These are phyloP conservation scores for Nothomitra cinnamomea DNA, from an alignment of 2,329 filamentous ascomycete genomes.

Conservation along the genomic window DNA sequence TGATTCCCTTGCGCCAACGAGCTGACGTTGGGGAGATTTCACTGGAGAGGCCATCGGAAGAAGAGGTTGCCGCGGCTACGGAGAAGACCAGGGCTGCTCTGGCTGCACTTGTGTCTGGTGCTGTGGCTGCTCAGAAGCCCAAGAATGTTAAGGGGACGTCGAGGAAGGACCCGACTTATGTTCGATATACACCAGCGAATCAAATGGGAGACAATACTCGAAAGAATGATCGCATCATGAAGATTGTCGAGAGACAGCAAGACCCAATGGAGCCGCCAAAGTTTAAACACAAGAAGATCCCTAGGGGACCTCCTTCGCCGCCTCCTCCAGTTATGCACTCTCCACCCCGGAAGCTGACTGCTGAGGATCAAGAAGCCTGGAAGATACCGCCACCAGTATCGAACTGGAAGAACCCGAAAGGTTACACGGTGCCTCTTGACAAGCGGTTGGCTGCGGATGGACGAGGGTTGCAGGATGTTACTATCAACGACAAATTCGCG, in stretches of 20 bases:
- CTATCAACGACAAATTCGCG: constrained; percentile 97
- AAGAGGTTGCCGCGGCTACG: constrained; percentile 68
- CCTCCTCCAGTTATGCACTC: constrained; percentile 92
- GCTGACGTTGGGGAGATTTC: constrained; percentile 87
- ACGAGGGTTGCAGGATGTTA: constrained; percentile 75
- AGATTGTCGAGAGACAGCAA: constrained; percentile 85
- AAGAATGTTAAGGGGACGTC: constrained; percentile 81
- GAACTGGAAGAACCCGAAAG: constrained; percentile 99
- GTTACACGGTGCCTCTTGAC: constrained; percentile 88
- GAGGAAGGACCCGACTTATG: constrained; percentile 75
- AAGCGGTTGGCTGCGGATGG: constrained; percentile 92
- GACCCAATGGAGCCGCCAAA: constrained; percentile 97
- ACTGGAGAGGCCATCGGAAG: constrained; percentile 65
- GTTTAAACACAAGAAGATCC: constrained; percentile 98
- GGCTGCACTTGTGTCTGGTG: constrained; percentile 64
- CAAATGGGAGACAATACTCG: constrained; percentile 81
- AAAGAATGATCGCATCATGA: constrained; percentile 93
- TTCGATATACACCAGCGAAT: constrained; percentile 86
- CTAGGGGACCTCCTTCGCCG: constrained; percentile 76
- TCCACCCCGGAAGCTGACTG: constrained; percentile 83
- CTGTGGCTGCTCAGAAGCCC: constrained; percentile 81
- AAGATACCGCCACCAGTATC: constrained; percentile 78
- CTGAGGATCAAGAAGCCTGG: constrained; percentile 95
- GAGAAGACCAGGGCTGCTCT: constrained; percentile 80
- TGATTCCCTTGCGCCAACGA: constrained; percentile 84